Conservation (phyloP, 495 filamentous ascomycete species). For the Hypoxylon subgilvum region DNA sequence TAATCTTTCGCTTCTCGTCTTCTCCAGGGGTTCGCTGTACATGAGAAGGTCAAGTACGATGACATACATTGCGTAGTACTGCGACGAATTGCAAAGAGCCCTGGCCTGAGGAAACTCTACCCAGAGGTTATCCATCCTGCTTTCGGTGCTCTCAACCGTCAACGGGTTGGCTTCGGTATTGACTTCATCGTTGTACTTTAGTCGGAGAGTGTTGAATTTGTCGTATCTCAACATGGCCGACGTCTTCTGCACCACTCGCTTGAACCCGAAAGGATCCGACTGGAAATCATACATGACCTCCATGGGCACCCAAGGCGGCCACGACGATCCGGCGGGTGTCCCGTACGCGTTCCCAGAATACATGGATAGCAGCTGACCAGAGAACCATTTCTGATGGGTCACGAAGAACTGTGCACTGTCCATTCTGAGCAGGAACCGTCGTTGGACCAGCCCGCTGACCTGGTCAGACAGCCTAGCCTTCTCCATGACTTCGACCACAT, state of each 20-base stretch:
- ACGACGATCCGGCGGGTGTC: conserved; percentile 78
- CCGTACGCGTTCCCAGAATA: conserved; percentile 95
- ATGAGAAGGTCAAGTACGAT: conserved; percentile 93
- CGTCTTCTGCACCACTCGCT: conserved; percentile 90
- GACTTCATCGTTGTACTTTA: conserved; percentile 97
- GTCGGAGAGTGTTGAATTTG: conserved; percentile 94
- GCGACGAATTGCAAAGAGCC: conserved; percentile 90
- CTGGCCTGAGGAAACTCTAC: conserved; percentile 92
- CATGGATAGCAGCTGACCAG: conserved; percentile 78
- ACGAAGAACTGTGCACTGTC: conserved; percentile 98
- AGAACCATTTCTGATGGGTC: conserved; percentile 86
- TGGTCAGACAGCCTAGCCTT: conserved; percentile 89
- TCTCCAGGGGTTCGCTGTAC: conserved; percentile 94
- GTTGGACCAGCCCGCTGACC: conserved; percentile 92
- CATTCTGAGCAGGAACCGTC: conserved; percentile 90
- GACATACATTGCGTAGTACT: conserved; percentile 97
- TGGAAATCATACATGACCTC: conserved; percentile 98
- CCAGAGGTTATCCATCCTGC: conserved; percentile 90
- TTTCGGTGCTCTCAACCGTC: conserved; percentile 66
- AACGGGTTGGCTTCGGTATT: conserved; percentile 57
- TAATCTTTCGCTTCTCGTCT: conserved; percentile 87
- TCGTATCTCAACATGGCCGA: conserved; percentile 93
- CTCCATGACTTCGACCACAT: conserved; percentile 96
- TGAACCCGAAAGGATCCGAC: conserved; percentile 90
- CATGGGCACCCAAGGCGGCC: conserved; percentile 97